Conservation (phyloP, 2,329 filamentous ascomycete species). For the Graphium sp. region DNA sequence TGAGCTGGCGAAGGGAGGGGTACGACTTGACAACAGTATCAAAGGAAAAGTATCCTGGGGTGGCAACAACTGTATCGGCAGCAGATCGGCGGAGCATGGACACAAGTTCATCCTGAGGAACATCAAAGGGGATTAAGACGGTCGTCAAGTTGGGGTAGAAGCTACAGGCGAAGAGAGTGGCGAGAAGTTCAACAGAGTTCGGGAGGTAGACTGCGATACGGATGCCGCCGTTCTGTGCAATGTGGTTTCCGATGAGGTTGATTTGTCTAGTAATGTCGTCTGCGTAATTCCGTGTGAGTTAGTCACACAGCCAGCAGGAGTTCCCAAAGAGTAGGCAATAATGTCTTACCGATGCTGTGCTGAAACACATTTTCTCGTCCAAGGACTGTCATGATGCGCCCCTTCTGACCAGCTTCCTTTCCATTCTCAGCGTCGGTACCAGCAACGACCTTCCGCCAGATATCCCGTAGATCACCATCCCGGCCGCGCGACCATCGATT, state of each 20-base stretch:
- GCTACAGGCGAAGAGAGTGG: constrained; percentile 68
- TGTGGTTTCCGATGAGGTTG: constrained; percentile 66
- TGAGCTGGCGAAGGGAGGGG: constrained; percentile 54
- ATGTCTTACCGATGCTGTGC: constrained; percentile 39
- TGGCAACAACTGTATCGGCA: constrained; percentile 69
- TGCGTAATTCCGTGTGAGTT: constrained; percentile 10
- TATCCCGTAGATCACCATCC: constrained; percentile 77
- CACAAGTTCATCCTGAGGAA: constrained; percentile 50
- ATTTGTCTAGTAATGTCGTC: constrained; percentile 72
- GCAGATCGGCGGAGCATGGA: constrained; percentile 56
- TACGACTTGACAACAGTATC: constrained; percentile 54
- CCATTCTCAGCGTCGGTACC: constrained; percentile 28
- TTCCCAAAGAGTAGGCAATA: background rate
- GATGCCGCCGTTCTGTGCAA: constrained; percentile 53
- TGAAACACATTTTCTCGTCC: constrained; percentile 62
- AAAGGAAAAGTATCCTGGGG: constrained; percentile 75
- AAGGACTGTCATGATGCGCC: constrained; percentile 61
- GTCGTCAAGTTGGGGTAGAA: constrained; percentile 70
- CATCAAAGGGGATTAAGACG: constrained; percentile 73
- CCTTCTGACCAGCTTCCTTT: constrained; percentile 49
- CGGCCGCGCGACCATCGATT: constrained; percentile 72
- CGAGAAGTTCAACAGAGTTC: constrained; percentile 80
- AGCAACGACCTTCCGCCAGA: constrained; percentile 62
- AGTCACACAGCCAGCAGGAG: background rate
- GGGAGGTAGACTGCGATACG: constrained; percentile 81